Percentiles rank a stretch among this genome's conserved stretches.
These are phyloP conservation scores for Calamus simplicifolius DNA, from an alignment of 176 grass and related monocot species.

Conservation along the genomic window DNA sequence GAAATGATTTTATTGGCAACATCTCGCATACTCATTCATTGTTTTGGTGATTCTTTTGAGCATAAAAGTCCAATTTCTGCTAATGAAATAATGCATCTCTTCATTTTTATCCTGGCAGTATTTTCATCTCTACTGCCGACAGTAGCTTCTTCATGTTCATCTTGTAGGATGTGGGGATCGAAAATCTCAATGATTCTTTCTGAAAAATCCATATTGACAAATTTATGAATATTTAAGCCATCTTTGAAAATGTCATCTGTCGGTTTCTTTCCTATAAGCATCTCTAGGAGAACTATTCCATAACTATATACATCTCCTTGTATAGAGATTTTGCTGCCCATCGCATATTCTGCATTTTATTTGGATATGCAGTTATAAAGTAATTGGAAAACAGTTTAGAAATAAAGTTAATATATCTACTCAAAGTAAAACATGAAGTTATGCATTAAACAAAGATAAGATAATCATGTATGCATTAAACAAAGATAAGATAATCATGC, in stretches of 20 bases:
- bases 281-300: constrained; percentile 19
- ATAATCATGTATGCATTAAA: too few relatives aligned
- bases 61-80: constrained; percentile 9
- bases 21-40: constrained; percentile 5
- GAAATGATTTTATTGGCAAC: not conserved
- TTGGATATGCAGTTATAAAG: too few relatives aligned
- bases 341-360: too few relatives aligned
- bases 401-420: too few relatives aligned
- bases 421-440: too few relatives aligned
- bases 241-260: constrained; percentile 25
- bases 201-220: constrained; percentile 6
- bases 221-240: not conserved
- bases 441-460: too few relatives aligned
- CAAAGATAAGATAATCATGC: too few relatives aligned
- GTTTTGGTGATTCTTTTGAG: constrained; percentile 17
- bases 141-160: too few relatives aligned
- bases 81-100: constrained; percentile 5
- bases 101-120: not conserved
- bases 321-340: too few relatives aligned
- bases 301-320: constrained; percentile 24
- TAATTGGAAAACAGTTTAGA: too few relatives aligned
- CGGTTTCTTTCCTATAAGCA: constrained; percentile 23
- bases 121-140: not conserved
- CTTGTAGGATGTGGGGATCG: too few relatives aligned
- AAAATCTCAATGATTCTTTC: constrained; percentile 5